Percentiles rank a stretch among this genome's conserved stretches.
These are phyloP conservation scores for Allomyces macrogynus DNA, from an alignment of 192 early-diverging fungal species.

Conservation along the genomic window DNA sequence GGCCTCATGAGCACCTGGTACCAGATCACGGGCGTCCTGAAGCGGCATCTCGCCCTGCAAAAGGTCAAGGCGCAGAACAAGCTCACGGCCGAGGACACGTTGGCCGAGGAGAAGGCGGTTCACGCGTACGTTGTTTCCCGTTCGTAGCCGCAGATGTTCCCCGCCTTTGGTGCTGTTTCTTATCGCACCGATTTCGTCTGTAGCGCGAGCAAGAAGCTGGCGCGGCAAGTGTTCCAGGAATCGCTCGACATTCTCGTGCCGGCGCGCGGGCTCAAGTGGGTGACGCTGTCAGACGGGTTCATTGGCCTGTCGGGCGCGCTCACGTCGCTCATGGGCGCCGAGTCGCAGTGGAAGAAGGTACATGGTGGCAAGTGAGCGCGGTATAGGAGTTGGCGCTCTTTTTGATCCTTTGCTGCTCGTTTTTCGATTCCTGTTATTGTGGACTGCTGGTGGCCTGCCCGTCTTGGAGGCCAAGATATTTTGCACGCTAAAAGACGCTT, in stretches of 20 bases:
- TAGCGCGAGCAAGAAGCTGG: slow-evolving; percentile 30
- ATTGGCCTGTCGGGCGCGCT: slow-evolving; percentile 41
- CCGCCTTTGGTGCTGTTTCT: too few species aligned
- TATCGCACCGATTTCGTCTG: too few species aligned
- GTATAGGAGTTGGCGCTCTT: too few species aligned
- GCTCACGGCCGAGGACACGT: slow-evolving; percentile 20
- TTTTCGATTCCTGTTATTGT: too few species aligned
- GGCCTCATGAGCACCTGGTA: slow-evolving; percentile 43
- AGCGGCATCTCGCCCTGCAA: slow-evolving; percentile 16
- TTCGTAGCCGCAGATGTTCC: background rate
- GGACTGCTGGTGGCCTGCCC: too few species aligned
- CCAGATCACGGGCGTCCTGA: slow-evolving; percentile 33
- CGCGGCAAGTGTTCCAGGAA: slow-evolving; percentile 39
- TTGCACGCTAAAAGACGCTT: too few species aligned
- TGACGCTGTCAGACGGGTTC: slow-evolving; percentile 40
- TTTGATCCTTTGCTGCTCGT: too few species aligned
- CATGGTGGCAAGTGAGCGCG: too few species aligned
- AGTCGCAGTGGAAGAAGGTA: background rate
- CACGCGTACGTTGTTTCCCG: background rate
- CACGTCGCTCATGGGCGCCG: background rate
- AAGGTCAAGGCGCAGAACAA: slow-evolving; percentile 18
- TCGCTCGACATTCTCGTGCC: slow-evolving; percentile 50
- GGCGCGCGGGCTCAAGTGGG: slow-evolving; percentile 38
- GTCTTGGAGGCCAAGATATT: too few species aligned
- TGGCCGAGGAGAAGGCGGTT: background rate